Percentiles rank a stretch among this genome's conserved stretches.
phyloP scores from a whole-genome alignment of 257 asterid species.

The Solanum habrochaites region DNA sequence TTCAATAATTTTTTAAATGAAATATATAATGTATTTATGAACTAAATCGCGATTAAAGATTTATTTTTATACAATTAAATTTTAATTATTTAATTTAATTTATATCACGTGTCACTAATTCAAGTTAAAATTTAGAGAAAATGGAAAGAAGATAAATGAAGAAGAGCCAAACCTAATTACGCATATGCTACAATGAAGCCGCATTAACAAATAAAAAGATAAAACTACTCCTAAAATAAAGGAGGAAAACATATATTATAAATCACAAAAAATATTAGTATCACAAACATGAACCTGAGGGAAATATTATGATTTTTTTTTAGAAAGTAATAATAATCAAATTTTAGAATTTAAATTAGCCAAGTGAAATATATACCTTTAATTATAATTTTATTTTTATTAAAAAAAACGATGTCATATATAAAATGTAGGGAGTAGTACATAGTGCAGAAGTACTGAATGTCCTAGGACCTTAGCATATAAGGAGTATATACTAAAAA shows the following conservation, averaged over 20 bases:
- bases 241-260: neutral
- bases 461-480: neutral
- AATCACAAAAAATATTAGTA: neutral
- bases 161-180: neutral
- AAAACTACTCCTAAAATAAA: neutral
- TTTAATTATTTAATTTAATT: too few species aligned
- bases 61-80: too few species aligned
- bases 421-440: neutral
- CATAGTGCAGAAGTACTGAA: neutral
- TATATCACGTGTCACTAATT: neutral
- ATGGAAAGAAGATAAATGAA: neutral
- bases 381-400: too few species aligned
- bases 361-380: neutral
- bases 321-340: neutral
- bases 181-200: neutral
- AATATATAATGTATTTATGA: too few species aligned
- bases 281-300: neutral
- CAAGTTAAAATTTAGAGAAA: too few species aligned
- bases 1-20: too few species aligned
- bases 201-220: neutral
- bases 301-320: neutral
- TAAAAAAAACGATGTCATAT: too few species aligned
- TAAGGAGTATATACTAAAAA: neutral
- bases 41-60: fast-evolving
- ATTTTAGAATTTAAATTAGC: too few species aligned